phyloP scores from a whole-genome alignment of 768 basidiomycete species.

The Pulveroboletus ravenelii region DNA sequence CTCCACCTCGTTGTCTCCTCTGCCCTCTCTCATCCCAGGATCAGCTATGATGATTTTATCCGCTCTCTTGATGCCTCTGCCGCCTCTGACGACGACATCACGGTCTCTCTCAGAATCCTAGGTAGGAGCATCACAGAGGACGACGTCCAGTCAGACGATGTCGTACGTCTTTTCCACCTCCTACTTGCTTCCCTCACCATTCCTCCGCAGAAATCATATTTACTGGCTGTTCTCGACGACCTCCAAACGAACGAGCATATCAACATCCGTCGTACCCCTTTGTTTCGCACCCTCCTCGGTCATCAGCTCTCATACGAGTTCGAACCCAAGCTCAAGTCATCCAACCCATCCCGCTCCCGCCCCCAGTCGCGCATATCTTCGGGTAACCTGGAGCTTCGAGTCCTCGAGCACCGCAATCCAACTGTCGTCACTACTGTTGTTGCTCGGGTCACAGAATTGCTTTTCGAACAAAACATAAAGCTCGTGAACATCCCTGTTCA shows the following conservation, averaged over 20 bases:
- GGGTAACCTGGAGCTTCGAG: slow-evolving; percentile 24
- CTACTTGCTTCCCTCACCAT: slow-evolving; percentile 1
- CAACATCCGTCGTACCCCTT: slow-evolving; percentile 36
- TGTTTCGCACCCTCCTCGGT: slow-evolving; percentile 35
- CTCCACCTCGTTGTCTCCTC: slow-evolving; percentile 44
- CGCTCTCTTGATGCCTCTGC: slow-evolving; percentile 30
- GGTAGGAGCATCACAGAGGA: slow-evolving; percentile 39
- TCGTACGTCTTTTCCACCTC: slow-evolving; percentile 34
- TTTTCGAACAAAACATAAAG: slow-evolving; percentile 44
- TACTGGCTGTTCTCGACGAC: slow-evolving; percentile 35
- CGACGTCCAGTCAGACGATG: slow-evolving; percentile 43
- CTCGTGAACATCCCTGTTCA: slow-evolving; percentile 31
- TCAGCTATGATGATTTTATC: slow-evolving; percentile 40
- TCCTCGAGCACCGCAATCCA: slow-evolving; percentile 34
- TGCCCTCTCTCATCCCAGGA: slow-evolving; percentile 31
- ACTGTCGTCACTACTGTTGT: slow-evolving; percentile 47
- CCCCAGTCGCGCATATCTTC: slow-evolving; percentile 9
- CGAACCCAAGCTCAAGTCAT: slow-evolving; percentile 7
- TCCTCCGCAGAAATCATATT: slow-evolving; percentile 39
- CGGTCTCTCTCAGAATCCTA: slow-evolving; percentile 34
- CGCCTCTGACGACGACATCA: slow-evolving; percentile 29
- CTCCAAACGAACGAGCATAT: slow-evolving; percentile 33
- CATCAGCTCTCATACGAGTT: slow-evolving; percentile 21
- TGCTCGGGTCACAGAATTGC: slow-evolving; percentile 39
- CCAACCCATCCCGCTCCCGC: slow-evolving; percentile 16